Evolutionary conservation across 495 filamentous ascomycete genomes (phyloP), one percentile per base, ranked within the genome.

Genomic region (Trichoderma parareesei): DNA sequence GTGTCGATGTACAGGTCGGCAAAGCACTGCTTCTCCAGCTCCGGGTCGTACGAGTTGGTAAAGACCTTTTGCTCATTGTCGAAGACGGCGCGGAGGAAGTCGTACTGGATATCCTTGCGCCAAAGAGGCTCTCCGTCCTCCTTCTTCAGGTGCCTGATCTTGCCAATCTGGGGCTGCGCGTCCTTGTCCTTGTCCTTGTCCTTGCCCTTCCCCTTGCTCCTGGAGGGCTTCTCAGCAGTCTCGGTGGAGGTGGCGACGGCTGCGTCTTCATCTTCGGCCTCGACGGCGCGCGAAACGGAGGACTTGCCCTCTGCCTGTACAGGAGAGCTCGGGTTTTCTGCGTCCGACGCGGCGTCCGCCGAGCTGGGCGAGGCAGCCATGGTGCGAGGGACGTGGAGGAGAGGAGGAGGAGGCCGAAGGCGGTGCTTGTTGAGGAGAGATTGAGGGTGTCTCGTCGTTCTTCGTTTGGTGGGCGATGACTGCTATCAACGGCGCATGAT

Each of bases 1-100:
- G 93, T 91, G 75, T 98, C 93, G 72, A 98, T 91, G 76, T 98
- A 98, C 60, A 98, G 84, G 75, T 98, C 91, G 38, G 94, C 91
- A 71, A 98, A 98, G 68, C 88, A 94, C 71, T 92, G 84, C 66
- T 87, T 87, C 68, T 83, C 83, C 60, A 85, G 81, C 65, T 92
- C 88, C 9, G 84, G 81, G 65, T 88, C 87, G 75, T 89, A 90
- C 73, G 81, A 83, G 71, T 93, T 93, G 69, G 92, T 96, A 74
- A 98, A 98, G 68, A 90, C 91, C n/a, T 79, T 79, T 13, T 83
- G 84, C 64, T 89, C 82, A 73, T 98, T 86, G 71, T 96, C 89
- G 76, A 98, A 98, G 69, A 98, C 90, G 63, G 88, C 84, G 70
- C 86, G 88, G 65, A 98, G 84, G 69, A 98, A 98, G 71, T 97